A percentile compares a stretch with the other conserved stretches of the same genome.
Conservation (phyloP, 176 grass and related monocot species). For the Carex cristatella region DNA sequence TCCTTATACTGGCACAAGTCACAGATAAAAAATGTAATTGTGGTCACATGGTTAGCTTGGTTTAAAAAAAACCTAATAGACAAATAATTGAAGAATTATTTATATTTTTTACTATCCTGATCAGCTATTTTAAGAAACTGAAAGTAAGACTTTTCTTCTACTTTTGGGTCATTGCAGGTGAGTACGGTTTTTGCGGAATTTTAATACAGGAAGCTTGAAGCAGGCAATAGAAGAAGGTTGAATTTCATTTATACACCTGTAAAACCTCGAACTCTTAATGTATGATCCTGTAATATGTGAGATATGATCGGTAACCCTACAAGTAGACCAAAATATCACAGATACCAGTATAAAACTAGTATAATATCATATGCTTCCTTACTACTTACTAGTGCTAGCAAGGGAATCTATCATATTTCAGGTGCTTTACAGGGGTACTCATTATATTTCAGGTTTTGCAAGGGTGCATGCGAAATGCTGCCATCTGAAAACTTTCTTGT, state of each 20-base stretch:
- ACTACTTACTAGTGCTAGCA: neutral
- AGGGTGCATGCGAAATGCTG: neutral
- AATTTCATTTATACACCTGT: neutral
- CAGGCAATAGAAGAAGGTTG: neutral
- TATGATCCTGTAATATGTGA: neutral
- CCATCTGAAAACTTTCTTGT: neutral
- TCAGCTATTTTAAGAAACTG: neutral
- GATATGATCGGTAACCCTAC: neutral
- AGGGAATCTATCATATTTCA: conserved; percentile 1
- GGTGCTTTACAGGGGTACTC: neutral
- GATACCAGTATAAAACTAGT: neutral
- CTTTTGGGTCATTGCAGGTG: conserved; percentile 5
- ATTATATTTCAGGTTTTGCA: neutral
- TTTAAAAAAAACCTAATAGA: neutral
- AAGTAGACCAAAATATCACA: neutral
- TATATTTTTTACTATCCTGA: neutral
- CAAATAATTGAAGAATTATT: neutral
- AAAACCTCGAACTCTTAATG: neutral
- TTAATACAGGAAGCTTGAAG: neutral
- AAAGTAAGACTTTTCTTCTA: neutral
- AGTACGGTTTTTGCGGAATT: neutral
- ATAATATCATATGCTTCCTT: neutral
- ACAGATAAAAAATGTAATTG: neutral
- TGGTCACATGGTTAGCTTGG: neutral
- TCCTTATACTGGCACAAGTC: neutral